Percentiles rank a stretch among this genome's conserved stretches.
These are phyloP conservation scores for Pistacia integerrima DNA, from an alignment of 345 rosid genomes.

Conservation along the genomic window DNA sequence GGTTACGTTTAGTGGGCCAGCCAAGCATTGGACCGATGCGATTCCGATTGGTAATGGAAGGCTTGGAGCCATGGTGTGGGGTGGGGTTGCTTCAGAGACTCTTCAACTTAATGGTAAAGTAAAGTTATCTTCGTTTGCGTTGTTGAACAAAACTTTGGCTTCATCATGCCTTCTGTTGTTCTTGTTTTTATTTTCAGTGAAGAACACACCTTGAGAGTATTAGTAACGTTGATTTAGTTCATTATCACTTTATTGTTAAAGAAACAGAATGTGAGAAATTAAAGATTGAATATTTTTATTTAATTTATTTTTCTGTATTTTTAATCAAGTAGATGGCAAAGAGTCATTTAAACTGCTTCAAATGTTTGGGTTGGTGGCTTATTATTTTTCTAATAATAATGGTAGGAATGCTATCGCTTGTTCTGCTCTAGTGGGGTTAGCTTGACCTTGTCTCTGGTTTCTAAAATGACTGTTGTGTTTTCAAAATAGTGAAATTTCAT, in stretches of 20 bases:
- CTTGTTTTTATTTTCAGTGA: background rate
- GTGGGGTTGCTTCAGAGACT: conserved; percentile 72
- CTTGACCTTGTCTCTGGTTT: background rate
- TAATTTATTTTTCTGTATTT: no score
- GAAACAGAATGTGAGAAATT: background rate
- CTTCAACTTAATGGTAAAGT: conserved; percentile 87
- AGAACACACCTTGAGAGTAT: background rate
- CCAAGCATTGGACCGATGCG: conserved; percentile 86
- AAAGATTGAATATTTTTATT: background rate
- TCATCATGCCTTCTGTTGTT: background rate
- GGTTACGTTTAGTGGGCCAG: conserved; percentile 67
- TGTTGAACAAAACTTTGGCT: background rate
- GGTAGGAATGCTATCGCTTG: background rate
- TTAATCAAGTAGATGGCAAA: no score
- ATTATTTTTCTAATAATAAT: background rate
- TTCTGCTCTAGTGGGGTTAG: background rate
- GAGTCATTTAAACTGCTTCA: background rate
- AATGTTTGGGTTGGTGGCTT: background rate
- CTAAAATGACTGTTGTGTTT: background rate
- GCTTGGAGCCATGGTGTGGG: conserved; percentile 97
- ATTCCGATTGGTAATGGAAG: conserved; percentile 91
- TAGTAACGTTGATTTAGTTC: background rate
- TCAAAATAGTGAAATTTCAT: background rate
- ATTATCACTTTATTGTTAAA: background rate
- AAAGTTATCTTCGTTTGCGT: background rate